These are phyloP conservation scores for Colletotrichum simmondsii DNA, from an alignment of 2,329 filamentous ascomycete genomes.

Conservation along the genomic window DNA sequence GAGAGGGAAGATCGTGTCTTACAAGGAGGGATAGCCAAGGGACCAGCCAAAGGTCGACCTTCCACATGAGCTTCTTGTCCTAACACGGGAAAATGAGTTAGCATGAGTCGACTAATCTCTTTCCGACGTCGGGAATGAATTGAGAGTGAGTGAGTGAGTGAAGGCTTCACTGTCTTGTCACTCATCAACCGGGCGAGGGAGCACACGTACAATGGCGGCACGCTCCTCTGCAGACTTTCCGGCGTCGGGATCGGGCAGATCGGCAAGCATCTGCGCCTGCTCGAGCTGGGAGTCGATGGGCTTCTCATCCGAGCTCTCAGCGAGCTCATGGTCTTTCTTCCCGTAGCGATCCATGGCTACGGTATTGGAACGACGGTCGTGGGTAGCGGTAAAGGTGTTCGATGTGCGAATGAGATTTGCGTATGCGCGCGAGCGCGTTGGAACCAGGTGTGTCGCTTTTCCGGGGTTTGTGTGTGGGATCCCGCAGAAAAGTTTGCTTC, in stretches of 20 bases:
- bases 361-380: background rate
- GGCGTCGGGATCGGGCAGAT: slow-evolving; percentile 62
- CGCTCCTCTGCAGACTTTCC: slow-evolving; percentile 72
- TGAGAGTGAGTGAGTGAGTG: too few relatives aligned
- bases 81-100: slow-evolving; percentile 42
- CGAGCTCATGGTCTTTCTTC: slow-evolving; percentile 31
- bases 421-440: background rate
- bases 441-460: background rate
- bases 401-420: background rate
- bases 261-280: slow-evolving; percentile 41
- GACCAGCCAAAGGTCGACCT: slow-evolving; percentile 69
- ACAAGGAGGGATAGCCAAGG: slow-evolving; percentile 60
- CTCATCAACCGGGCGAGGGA: background rate
- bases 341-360: slow-evolving; percentile 26
- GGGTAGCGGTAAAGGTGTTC: background rate
- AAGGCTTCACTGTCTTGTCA: background rate
- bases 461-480: background rate
- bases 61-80: slow-evolving; percentile 72
- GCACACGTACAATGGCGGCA: slow-evolving; percentile 65
- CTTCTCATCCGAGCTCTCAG: slow-evolving; percentile 32
- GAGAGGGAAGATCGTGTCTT: background rate
- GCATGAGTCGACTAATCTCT: background rate
- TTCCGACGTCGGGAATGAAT: too few relatives aligned
- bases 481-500: background rate
- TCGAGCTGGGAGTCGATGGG: slow-evolving; percentile 37